Evolutionary conservation across 1,284 basidiomycete genomes (phyloP).

Genomic region (Mycosarcoma mackinlayi): DNA sequence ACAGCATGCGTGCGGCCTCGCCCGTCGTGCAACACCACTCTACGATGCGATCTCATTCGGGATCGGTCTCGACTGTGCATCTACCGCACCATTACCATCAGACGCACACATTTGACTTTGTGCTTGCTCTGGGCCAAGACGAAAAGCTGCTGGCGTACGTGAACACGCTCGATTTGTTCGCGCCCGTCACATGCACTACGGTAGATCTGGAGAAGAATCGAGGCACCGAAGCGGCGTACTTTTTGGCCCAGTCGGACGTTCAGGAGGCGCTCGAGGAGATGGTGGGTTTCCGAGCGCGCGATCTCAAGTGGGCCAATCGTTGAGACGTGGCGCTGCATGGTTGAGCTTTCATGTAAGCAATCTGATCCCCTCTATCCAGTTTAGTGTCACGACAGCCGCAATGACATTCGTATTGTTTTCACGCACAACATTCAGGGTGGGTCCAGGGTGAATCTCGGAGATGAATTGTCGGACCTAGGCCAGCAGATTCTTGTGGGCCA

Average conservation of each 20-base stretch:
- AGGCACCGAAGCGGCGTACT: constrained; percentile 59
- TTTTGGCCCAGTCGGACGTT: constrained; percentile 54
- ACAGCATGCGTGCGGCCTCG: constrained; percentile 30
- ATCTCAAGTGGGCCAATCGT: constrained; percentile 56
- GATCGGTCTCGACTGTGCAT: constrained; percentile 36
- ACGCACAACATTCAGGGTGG: neutral
- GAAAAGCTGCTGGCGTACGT: constrained; percentile 63
- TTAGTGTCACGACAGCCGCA: too few relatives aligned
- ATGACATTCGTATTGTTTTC: too few relatives aligned
- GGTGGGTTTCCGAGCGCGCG: constrained; percentile 52
- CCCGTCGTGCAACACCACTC: constrained; percentile 32
- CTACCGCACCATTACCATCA: constrained; percentile 45
- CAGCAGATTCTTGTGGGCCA: too few relatives aligned
- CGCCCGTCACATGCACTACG: constrained; percentile 64
- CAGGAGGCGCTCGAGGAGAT: constrained; percentile 59
- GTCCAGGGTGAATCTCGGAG: neutral
- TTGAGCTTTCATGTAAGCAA: too few relatives aligned
- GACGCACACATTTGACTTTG: constrained; percentile 63
- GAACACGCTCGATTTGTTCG: constrained; percentile 65
- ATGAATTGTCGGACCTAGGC: too few relatives aligned
- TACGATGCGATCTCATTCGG: constrained; percentile 22
- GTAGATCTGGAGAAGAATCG: constrained; percentile 49
- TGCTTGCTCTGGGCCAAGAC: constrained; percentile 63
- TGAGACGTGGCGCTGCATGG: constrained; percentile 9
- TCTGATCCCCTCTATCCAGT: too few relatives aligned